These are phyloP conservation scores for Paecilomyces sp. DNA, from an alignment of 2,329 filamentous ascomycete species.

Conservation along the genomic window DNA sequence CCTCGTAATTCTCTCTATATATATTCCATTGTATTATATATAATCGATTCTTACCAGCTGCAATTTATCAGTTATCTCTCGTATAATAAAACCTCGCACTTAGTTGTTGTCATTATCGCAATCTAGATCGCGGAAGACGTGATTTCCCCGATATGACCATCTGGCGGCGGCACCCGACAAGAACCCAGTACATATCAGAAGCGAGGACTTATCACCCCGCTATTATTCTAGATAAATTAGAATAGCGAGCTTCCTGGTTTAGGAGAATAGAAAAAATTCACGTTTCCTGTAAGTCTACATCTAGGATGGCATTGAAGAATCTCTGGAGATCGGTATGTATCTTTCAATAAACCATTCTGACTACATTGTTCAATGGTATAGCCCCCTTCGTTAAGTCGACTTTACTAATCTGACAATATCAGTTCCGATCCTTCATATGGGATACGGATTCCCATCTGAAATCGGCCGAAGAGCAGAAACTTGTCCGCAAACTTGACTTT, in stretches of 20 bases:
- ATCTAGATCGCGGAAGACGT: not conserved
- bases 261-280: not conserved
- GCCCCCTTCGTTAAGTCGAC: not conserved
- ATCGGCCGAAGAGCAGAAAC: not conserved
- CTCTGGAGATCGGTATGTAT: not conserved
- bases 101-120: not conserved
- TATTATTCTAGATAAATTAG: not conserved
- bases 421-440: not conserved
- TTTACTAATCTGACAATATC: not conserved
- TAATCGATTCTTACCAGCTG: not conserved
- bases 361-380: not conserved
- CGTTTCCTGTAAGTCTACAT: not conserved
- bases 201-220: not conserved
- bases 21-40: not conserved
- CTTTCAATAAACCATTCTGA: not conserved
- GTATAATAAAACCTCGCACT: not conserved
- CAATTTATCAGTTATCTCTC: not conserved
- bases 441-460: not conserved
- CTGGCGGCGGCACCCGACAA: not conserved
- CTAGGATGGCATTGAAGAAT: not conserved
- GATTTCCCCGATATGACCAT: not conserved
- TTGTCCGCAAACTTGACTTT: not conserved
- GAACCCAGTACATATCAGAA: not conserved
- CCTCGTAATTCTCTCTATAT: not conserved
- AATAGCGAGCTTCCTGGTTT: not conserved